These are phyloP conservation scores for Evernia prunastri DNA, from an alignment of 495 filamentous ascomycete species.

Conservation along the genomic window DNA sequence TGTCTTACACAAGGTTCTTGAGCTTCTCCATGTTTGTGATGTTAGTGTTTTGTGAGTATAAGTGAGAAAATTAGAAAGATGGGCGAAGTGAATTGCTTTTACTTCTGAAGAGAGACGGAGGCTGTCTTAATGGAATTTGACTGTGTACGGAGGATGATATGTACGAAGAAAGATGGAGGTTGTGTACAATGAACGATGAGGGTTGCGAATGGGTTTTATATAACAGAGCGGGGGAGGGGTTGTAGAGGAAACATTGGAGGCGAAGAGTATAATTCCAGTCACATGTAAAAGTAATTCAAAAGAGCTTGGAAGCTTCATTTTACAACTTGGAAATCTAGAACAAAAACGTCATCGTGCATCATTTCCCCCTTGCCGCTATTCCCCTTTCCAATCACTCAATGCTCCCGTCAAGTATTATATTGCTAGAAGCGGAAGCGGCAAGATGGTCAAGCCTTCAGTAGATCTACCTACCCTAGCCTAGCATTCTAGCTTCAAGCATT, in stretches of 20 bases:
- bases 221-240: too few relatives aligned
- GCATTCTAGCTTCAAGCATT: too few relatives aligned
- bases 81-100: not conserved
- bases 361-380: not conserved
- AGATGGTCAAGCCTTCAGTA: too few relatives aligned
- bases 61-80: not conserved
- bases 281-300: not conserved
- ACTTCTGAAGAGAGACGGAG: not conserved
- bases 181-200: not conserved
- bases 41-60: not conserved
- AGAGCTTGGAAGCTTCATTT: not conserved
- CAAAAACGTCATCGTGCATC: slow-evolving; percentile 8
- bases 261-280: not conserved
- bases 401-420: too few relatives aligned
- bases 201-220: not conserved
- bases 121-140: not conserved
- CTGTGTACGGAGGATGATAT: not conserved
- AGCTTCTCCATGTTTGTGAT: slow-evolving; percentile 27
- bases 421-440: too few relatives aligned
- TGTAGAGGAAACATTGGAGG: not conserved
- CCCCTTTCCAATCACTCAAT: not conserved
- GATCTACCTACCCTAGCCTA: too few relatives aligned
- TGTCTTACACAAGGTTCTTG: slow-evolving; percentile 42
- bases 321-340: slow-evolving; percentile 1
- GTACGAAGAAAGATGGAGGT: not conserved